Percentiles rank a stretch among this genome's conserved stretches.
Conservation (phyloP, 164 flowering plant genomes). For the Vitis rupestris region DNA sequence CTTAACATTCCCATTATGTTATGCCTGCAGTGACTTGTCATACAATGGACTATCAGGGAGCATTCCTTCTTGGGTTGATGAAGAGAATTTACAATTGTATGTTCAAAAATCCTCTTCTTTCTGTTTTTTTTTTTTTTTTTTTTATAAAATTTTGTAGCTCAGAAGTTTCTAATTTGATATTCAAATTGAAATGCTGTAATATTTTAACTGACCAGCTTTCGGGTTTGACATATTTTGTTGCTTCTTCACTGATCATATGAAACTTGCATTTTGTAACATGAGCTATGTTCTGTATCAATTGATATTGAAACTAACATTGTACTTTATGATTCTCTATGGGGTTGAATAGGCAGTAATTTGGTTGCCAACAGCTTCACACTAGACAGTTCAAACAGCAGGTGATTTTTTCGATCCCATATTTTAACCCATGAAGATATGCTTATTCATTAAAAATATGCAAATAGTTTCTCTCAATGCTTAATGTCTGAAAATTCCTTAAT, state of each 20-base stretch:
- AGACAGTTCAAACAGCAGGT: slow-evolving; percentile 50
- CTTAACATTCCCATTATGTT: background rate
- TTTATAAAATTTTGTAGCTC: background rate
- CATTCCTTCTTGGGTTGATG: slow-evolving; percentile 60
- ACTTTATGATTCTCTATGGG: background rate
- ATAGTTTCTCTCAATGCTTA: background rate
- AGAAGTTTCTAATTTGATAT: too few relatives aligned
- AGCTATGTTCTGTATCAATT: background rate
- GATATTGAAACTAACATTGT: background rate
- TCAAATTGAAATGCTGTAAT: too few relatives aligned
- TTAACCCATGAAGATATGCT: background rate
- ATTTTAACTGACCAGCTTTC: too few relatives aligned
- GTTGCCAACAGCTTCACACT: slow-evolving; percentile 70
- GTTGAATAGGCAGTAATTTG: slow-evolving; percentile 48
- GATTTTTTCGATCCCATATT: background rate
- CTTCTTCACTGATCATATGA: background rate
- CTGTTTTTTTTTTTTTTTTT: background rate
- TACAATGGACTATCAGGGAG: slow-evolving; percentile 68
- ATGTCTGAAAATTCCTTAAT: too few relatives aligned
- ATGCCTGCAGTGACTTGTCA: slow-evolving; percentile 71
- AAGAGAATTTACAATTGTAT: slow-evolving; percentile 46
- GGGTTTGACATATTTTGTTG: background rate
- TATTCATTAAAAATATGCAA: background rate
- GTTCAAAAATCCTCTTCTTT: slow-evolving; percentile 11
- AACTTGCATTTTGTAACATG: background rate